A percentile compares a stretch with the other conserved stretches of the same genome.
Evolutionary conservation across 371 early-diverging fungal species (phyloP).

Genomic region (Apophysomyces elegans): DNA sequence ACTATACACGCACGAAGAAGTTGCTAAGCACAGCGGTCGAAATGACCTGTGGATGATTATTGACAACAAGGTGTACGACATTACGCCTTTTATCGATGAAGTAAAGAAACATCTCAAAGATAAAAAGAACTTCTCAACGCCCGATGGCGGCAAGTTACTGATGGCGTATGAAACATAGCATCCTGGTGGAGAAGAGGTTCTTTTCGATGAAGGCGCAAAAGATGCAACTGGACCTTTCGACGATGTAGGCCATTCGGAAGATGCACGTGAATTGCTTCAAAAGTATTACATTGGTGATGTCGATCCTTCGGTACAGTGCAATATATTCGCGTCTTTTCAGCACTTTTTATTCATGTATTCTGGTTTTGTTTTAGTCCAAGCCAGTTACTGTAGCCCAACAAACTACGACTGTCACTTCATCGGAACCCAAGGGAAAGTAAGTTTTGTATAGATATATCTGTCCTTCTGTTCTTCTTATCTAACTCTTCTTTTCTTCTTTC

Average conservation of each 20-base stretch:
- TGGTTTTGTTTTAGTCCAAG: constrained; percentile 29
- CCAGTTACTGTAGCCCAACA: constrained; percentile 34
- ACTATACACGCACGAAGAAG: constrained; percentile 59
- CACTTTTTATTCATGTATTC: not conserved
- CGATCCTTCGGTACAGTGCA: constrained; percentile 52
- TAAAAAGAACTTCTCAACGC: not conserved
- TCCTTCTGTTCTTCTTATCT: not conserved
- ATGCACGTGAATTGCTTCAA: constrained; percentile 84
- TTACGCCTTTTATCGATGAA: constrained; percentile 78
- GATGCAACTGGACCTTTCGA: constrained; percentile 96
- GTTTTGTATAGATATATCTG: constrained; percentile 14
- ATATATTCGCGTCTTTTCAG: not conserved
- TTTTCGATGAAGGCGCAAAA: constrained; percentile 78
- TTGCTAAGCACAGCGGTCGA: constrained; percentile 61
- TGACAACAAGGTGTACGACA: constrained; percentile 84
- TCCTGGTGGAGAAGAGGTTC: constrained; percentile 85
- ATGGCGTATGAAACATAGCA: constrained; percentile 53
- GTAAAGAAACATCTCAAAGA: constrained; percentile 26
- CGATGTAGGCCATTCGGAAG: constrained; percentile 94
- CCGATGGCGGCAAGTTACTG: not conserved
- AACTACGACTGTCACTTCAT: constrained; percentile 15
- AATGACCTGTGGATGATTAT: constrained; percentile 74
- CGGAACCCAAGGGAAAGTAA: constrained; percentile 53
- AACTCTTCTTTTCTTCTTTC: constrained; percentile 9
- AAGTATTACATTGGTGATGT: constrained; percentile 77